Percentiles rank a stretch among this genome's conserved stretches.
Conservation (phyloP, 306 rosid species). For the Astragalus membranaceus region DNA sequence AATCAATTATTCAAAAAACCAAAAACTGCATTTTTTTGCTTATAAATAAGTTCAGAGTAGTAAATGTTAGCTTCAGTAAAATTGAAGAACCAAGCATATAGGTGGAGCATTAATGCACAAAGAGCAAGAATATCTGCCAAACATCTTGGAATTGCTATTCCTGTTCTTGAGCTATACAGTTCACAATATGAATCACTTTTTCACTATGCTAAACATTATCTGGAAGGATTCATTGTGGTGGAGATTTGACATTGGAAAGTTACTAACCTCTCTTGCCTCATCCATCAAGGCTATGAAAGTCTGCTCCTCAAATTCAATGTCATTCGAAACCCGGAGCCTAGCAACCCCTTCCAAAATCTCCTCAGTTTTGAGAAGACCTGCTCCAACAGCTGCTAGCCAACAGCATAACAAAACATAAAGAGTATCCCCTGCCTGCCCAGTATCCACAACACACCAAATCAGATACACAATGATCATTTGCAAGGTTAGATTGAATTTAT, state of each 20-base stretch:
- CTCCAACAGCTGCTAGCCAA: conserved; percentile 87
- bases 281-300: conserved; percentile 74
- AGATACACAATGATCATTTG: not conserved
- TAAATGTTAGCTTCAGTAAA: too few species aligned
- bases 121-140: too few species aligned
- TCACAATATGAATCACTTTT: too few species aligned
- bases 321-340: conserved; percentile 72
- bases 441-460: conserved; percentile 20
- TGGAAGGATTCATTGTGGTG: not conserved
- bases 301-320: conserved; percentile 87
- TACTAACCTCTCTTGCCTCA: conserved; percentile 79
- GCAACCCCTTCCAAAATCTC: conserved; percentile 87
- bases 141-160: too few species aligned
- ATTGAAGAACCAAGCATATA: too few species aligned
- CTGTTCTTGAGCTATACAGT: too few species aligned
- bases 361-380: conserved; percentile 91
- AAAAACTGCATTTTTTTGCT: too few species aligned
- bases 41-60: too few species aligned
- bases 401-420: conserved; percentile 78
- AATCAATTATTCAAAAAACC: too few species aligned
- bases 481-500: not conserved
- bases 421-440: conserved; percentile 76
- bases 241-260: not conserved
- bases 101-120: too few species aligned
- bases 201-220: too few species aligned